Percentiles rank a stretch among this genome's conserved stretches.
phyloP scores from a whole-genome alignment of 108 stramenopile species.

The Nannochloropsis oceanica region DNA sequence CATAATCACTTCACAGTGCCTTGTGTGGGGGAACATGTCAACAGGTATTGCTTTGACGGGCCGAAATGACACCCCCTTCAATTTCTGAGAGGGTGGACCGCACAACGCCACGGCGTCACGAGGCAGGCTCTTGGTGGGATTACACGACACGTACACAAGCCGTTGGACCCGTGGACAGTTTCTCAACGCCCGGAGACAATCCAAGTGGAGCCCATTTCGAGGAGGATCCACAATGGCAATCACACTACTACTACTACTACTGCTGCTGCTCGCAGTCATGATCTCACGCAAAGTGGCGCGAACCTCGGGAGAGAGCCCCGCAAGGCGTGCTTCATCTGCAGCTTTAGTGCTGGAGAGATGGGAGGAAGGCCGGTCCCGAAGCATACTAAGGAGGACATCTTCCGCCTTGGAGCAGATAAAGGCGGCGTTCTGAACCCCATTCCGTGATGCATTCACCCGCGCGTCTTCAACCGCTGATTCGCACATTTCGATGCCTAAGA shows the following conservation, averaged over 20 bases:
- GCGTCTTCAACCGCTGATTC: slow-evolving; percentile 73
- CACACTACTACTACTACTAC: slow-evolving; percentile 9
- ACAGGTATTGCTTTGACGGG: slow-evolving; percentile 62
- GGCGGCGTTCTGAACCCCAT: slow-evolving; percentile 36
- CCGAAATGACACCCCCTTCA: slow-evolving; percentile 55
- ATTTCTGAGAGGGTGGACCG: slow-evolving; percentile 43
- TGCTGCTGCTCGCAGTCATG: slow-evolving; percentile 6
- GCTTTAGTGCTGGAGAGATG: not conserved
- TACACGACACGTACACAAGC: slow-evolving; percentile 84
- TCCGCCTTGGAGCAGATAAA: slow-evolving; percentile 21
- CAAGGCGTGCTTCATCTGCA: not conserved
- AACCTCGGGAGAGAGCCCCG: not conserved
- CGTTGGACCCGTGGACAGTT: slow-evolving; percentile 47
- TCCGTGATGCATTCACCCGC: slow-evolving; percentile 49
- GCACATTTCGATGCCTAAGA: slow-evolving; percentile 70
- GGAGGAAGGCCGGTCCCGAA: not conserved
- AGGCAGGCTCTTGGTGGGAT: slow-evolving; percentile 64
- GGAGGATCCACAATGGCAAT: slow-evolving; percentile 86
- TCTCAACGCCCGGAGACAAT: slow-evolving; percentile 57
- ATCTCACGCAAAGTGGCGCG: not conserved
- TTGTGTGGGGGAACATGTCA: slow-evolving; percentile 85
- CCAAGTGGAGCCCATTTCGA: slow-evolving; percentile 64
- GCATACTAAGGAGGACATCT: not conserved
- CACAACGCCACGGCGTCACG: slow-evolving; percentile 61
- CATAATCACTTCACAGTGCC: slow-evolving; percentile 80